Evolutionary conservation across 225 moss, liverwort and hornwort genomes (phyloP).

Genomic region (Pseudoscleropodium purum): DNA sequence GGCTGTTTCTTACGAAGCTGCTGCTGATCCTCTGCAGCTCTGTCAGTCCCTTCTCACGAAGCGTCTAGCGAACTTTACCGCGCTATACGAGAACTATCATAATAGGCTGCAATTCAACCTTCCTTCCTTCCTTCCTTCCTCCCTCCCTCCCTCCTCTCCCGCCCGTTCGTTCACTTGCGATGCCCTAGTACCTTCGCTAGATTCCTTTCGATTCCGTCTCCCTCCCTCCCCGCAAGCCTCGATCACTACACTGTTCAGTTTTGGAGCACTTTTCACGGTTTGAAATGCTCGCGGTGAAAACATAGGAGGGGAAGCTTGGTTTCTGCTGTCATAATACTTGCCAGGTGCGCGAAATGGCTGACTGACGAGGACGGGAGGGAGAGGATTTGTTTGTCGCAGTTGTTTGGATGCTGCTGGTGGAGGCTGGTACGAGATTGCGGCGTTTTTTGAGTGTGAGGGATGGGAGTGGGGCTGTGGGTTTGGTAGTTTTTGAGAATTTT

Average conservation of each 20-base stretch:
- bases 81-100: neutral
- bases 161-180: neutral
- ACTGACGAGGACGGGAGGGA: neutral
- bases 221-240: neutral
- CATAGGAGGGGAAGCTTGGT: too few relatives aligned
- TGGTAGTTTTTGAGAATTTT: neutral
- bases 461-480: neutral
- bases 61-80: neutral
- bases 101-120: neutral
- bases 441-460: neutral
- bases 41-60: constrained; percentile 7
- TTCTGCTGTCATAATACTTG: neutral
- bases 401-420: constrained; percentile 12
- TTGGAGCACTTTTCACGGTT: neutral
- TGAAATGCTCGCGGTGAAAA: neutral
- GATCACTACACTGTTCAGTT: neutral
- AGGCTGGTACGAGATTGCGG: neutral
- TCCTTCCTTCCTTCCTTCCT: neutral
- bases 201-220: neutral
- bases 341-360: neutral
- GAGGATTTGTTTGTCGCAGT: neutral
- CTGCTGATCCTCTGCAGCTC: neutral
- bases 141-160: neutral
- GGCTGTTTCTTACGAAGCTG: neutral
- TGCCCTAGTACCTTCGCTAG: neutral